phyloP scores from a whole-genome alignment of 495 filamentous ascomycete genomes.

The Penicillium paradoxum region DNA sequence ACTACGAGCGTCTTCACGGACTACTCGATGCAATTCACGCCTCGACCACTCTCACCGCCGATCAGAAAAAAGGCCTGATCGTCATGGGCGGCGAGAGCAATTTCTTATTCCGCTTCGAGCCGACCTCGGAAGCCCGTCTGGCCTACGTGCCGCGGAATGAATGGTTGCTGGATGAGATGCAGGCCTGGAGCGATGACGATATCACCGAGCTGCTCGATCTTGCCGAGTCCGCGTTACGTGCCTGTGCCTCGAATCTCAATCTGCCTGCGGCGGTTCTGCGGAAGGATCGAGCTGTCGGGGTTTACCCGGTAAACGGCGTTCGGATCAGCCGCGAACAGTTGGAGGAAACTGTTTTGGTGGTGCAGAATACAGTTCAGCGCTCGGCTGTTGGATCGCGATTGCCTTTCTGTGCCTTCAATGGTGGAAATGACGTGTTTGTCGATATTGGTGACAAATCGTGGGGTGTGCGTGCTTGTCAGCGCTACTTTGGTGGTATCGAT shows the following conservation, averaged over 20 bases:
- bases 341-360: slow-evolving; percentile 92
- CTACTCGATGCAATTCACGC: slow-evolving; percentile 75
- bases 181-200: slow-evolving; percentile 70
- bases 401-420: slow-evolving; percentile 98
- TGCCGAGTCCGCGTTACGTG: slow-evolving; percentile 74
- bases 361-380: slow-evolving; percentile 85
- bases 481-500: slow-evolving; percentile 76
- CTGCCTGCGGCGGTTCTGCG: slow-evolving; percentile 74
- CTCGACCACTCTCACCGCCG: slow-evolving; percentile 49
- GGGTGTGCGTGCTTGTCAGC: slow-evolving; percentile 87
- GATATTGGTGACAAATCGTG: slow-evolving; percentile 98
- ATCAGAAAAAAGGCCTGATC: slow-evolving; percentile 70
- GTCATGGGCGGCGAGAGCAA: slow-evolving; percentile 91
- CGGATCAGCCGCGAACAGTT: slow-evolving; percentile 82
- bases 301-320: slow-evolving; percentile 54
- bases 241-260: slow-evolving; percentile 70
- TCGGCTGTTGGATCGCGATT: slow-evolving; percentile 63
- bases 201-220: slow-evolving; percentile 77
- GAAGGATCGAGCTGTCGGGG: slow-evolving; percentile 92
- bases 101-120: slow-evolving; percentile 75
- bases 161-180: slow-evolving; percentile 89
- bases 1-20: slow-evolving; percentile 79
- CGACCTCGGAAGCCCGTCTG: slow-evolving; percentile 29
- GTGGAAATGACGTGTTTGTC: slow-evolving; percentile 94
- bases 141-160: slow-evolving; percentile 59